phyloP scores from a whole-genome alignment of 2,329 filamentous ascomycete genomes.

The Fusarium graminum region DNA sequence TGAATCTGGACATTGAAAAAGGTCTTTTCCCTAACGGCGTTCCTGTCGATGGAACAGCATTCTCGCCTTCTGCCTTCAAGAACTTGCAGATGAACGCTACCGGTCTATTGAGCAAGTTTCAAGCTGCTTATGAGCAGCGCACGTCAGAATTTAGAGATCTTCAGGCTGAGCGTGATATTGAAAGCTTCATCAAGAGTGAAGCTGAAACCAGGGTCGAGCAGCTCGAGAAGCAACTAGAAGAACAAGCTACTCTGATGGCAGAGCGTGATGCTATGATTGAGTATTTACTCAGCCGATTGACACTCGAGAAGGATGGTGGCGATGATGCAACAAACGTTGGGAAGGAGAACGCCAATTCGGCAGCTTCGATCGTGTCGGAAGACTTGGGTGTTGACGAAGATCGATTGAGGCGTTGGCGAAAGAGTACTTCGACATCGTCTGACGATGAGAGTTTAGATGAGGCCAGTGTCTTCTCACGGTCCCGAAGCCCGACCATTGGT shows the following conservation, averaged over 20 bases:
- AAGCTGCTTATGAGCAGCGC: conserved; percentile 69
- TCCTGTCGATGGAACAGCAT: conserved; percentile 61
- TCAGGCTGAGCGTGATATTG: conserved; percentile 65
- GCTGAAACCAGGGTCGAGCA: conserved; percentile 65
- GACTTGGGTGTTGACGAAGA: conserved; percentile 69
- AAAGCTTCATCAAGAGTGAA: conserved; percentile 69
- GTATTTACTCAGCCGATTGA: conserved; percentile 64
- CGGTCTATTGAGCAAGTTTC: conserved; percentile 68
- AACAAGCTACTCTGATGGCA: conserved; percentile 66
- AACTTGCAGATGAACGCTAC: conserved; percentile 71
- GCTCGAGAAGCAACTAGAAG: conserved; percentile 71
- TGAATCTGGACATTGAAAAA: conserved; percentile 66
- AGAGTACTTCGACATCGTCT: conserved; percentile 61
- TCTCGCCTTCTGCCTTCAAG: conserved; percentile 71
- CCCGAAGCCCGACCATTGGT: conserved; percentile 67
- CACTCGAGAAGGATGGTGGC: conserved; percentile 62
- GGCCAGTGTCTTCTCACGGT: conserved; percentile 72
- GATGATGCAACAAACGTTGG: conserved; percentile 55
- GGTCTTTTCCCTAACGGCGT: conserved; percentile 64
- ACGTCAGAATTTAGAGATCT: conserved; percentile 65
- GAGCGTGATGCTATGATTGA: conserved; percentile 67
- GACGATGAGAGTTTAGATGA: conserved; percentile 65
- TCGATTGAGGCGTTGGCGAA: conserved; percentile 58
- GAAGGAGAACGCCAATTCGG: conserved; percentile 50
- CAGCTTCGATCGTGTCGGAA: conserved; percentile 62